Conservation (phyloP, 2,329 filamentous ascomycete species). For the Monosporascus cannonballus region DNA sequence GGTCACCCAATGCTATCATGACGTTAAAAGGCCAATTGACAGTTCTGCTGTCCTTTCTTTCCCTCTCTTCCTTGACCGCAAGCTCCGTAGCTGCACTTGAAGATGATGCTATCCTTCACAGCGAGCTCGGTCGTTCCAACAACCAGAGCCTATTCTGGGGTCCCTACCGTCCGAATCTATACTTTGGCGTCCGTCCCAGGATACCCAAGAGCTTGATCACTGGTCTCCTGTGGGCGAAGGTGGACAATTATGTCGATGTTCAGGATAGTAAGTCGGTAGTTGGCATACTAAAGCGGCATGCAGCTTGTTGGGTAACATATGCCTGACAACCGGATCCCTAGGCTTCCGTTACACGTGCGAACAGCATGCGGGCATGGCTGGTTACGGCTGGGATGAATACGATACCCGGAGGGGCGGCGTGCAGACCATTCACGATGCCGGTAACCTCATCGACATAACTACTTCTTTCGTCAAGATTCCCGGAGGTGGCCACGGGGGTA, state of each 20-base stretch:
- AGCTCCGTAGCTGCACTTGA: conserved; percentile 20
- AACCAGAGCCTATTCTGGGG: conserved; percentile 94
- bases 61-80: conserved; percentile 9
- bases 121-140: conserved; percentile 47
- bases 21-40: conserved; percentile 21
- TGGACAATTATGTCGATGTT: conserved; percentile 70
- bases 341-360: conserved; percentile 93
- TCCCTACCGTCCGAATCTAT: conserved; percentile 87
- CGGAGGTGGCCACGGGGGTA: conserved; percentile 78
- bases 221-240: conserved; percentile 81
- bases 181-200: conserved; percentile 83
- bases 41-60: conserved; percentile 25
- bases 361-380: conserved; percentile 86
- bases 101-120: conserved; percentile 32
- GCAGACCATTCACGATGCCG: conserved; percentile 85
- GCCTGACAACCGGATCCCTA: conserved; percentile 29
- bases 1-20: conserved; percentile 23
- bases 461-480: conserved; percentile 93
- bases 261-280: conserved; percentile 55
- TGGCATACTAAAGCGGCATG: conserved; percentile 21
- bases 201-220: conserved; percentile 75
- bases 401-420: conserved; percentile 82
- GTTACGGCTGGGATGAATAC: conserved; percentile 98
- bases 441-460: conserved; percentile 82
- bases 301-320: not conserved